Base-by-base conservation (phyloP, 495 filamentous ascomycete species). In the Aspergillus nanangensis region DNA sequence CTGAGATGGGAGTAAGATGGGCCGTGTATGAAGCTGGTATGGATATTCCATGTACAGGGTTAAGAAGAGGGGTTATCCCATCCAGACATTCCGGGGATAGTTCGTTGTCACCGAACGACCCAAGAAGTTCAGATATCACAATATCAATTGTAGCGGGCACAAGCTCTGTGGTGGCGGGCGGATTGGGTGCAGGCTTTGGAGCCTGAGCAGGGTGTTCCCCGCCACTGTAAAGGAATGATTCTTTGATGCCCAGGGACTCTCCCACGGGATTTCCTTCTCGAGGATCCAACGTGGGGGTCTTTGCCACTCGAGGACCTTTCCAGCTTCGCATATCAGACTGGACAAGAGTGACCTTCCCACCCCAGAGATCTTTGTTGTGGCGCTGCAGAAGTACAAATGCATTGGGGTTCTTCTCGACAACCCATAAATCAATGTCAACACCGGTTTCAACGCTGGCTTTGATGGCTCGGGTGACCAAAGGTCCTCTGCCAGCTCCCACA, bases 311-410 rank as follows among this genome's bases (percentile, higher is more conserved):
- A 33, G 81, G 67, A 0, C 94, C 94, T 55, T 87, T 88, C 94
- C 93, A 99, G 29, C 83, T 81, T 23, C 93, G 83, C 93, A 99
- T 99, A 63, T 99, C 93, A 3, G 90, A 95, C 61, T 95, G 92
- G 31, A 96, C 86, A 7, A 99, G 77, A 0, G 77, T 88, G 3
- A 94, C 93, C 20, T 76, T 74, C 17, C 79, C 78, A 41, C 65
- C 70, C 93, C 93, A 99, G 32, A 77, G 75, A 5, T 53, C 63
- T 54, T 83, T 76, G 57, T 99, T 99, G 50, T 93, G 87, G 14
- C 84, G 75, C 38, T 95, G 82, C 13, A 99, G 78, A 44, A 96
- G 79, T 34, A 99, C 90, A 57, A 88, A 96, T 3, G 93, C 93
- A 64, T 97, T 96, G 1, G 88, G 92, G 56, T 99, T 99, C 77